phyloP scores from a whole-genome alignment of 805 yeast species.

The Metschnikowia continentalis region DNA sequence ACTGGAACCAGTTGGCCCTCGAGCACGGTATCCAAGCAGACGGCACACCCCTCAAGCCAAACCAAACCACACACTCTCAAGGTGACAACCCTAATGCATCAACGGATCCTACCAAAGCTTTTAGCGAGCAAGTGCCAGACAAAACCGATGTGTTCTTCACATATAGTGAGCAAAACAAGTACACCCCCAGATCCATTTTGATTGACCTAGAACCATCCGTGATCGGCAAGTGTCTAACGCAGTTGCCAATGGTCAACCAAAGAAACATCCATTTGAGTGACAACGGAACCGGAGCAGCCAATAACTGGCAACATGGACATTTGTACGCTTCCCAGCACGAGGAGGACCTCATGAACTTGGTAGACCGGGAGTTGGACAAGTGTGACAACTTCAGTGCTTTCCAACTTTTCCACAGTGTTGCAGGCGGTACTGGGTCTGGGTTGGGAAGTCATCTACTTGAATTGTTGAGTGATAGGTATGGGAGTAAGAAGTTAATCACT shows the following conservation, averaged over 20 bases:
- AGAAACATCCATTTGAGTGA: slow-evolving; percentile 73
- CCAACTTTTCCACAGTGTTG: slow-evolving; percentile 88
- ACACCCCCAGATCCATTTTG: slow-evolving; percentile 83
- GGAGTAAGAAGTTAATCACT: slow-evolving; percentile 72
- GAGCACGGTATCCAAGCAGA: slow-evolving; percentile 82
- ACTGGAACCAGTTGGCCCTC: slow-evolving; percentile 82
- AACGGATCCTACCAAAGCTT: slow-evolving; percentile 17
- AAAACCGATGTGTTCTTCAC: slow-evolving; percentile 82
- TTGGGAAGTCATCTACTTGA: slow-evolving; percentile 83
- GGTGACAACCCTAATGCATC: neutral
- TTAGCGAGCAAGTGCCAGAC: slow-evolving; percentile 41
- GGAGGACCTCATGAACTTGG: slow-evolving; percentile 74
- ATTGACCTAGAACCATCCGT: slow-evolving; percentile 91
- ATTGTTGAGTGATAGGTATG: slow-evolving; percentile 69
- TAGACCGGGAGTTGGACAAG: slow-evolving; percentile 86
- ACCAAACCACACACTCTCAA: neutral
- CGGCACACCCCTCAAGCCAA: slow-evolving; percentile 42
- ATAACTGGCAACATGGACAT: slow-evolving; percentile 93
- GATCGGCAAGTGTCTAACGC: slow-evolving; percentile 54
- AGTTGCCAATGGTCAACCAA: slow-evolving; percentile 69
- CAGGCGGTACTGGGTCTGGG: slow-evolving; percentile 99
- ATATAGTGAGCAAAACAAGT: slow-evolving; percentile 66
- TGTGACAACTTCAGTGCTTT: slow-evolving; percentile 89
- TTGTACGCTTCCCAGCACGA: slow-evolving; percentile 62
- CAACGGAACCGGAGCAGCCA: slow-evolving; percentile 93